Base-by-base conservation (phyloP, 2,329 filamentous ascomycete species). In the Fusarium stilboides region DNA sequence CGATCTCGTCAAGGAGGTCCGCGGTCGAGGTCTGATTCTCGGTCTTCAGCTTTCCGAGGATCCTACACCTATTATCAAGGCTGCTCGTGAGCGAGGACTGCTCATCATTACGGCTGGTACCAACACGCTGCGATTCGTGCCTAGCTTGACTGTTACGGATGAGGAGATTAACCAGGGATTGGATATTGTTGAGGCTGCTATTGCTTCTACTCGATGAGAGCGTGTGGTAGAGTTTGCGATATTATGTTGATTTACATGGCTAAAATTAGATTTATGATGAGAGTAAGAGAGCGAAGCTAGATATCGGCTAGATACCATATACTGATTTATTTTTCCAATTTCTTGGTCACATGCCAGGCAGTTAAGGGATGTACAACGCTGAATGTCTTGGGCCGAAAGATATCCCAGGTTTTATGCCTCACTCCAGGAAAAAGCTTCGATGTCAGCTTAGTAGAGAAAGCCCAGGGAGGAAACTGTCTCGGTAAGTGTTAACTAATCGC, bases 91-190 rank as follows among this genome's bases (percentile, higher is more conserved):
- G 83, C 87, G 94, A 62, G 96, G 96, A 0, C 79, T 99, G 75
- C 80, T 99, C 62, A 85, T 99, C 62, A 98, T 99, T 76, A 98
- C 94, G 2, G 95, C 94, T 28, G 96, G 96, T 2, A 94, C 90
- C 31, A 97, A 98, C 77, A 98, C 94, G 10, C 81, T 99, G 72
- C 87, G 96, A 47, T 97, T 99, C 74, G 94, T 98, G 58, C 96
- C 96, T 33, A 92, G 93, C 64, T 82, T 99, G 76, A 89, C 90
- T 8, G 92, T 99, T 60, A 91, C 88, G 1, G 89, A 93, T 72
- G 88, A 87, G 26, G 92, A 98, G 85, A 96, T 98, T 70, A 84
- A 90, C 71, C 85, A 91, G 69, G 94, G 93, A 0, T 82, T 98
- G 79, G 82, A 83, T 42, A 94, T 97, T 54, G 78, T 98, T 63